Evolutionary conservation across 208 protist species (phyloP), one percentile per base, ranked within the genome.

Genomic region (Acanthamoeba triangularis): DNA sequence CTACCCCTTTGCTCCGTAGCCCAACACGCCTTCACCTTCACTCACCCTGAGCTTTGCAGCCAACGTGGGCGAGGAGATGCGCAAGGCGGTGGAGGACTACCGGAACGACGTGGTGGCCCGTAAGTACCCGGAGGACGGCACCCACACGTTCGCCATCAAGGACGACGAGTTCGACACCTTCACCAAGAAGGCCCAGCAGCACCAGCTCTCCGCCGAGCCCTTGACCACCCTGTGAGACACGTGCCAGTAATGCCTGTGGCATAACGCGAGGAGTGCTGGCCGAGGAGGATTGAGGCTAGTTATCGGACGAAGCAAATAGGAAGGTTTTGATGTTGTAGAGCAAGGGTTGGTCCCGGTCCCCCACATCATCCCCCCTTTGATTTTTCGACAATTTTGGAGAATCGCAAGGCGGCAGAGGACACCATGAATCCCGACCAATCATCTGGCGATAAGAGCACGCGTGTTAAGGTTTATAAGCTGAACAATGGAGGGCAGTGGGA

Each of bases 391-490:
- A 30, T 67, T 67, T 18, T n/a, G 8, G 33, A 11, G 63, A 72
- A 72, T 72, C 18, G 63, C 63, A 28, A 72, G 63, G 63, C 63
- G 41, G 74, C 74, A 82, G 74, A 54, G 41, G 74, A 41, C n/a
- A 82, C 6, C 74, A 82, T 41, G 74, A 82, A 72, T 72, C n/a
- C 63, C 63, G 63, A 72, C 63, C 35, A 72, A 72, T 72, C 63
- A 72, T 25, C 23, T 54, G 74, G 74, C 16, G 74, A 95, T 18
- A 93, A 97, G 61, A 96, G 96, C 87, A 94, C 80, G 14, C 93
- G 97, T 25, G 97, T 98, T 0, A 98, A 98, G 56, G 96, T 98
- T 11, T 98, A 98, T 84, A 78, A 96, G 74, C 61, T 98, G 28
- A 96, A 97, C 78, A 93, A 72, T n/a, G 94, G 94, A 11, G 97